phyloP scores from a whole-genome alignment of 805 yeast species.

The Yamadazyma tumulicola region DNA sequence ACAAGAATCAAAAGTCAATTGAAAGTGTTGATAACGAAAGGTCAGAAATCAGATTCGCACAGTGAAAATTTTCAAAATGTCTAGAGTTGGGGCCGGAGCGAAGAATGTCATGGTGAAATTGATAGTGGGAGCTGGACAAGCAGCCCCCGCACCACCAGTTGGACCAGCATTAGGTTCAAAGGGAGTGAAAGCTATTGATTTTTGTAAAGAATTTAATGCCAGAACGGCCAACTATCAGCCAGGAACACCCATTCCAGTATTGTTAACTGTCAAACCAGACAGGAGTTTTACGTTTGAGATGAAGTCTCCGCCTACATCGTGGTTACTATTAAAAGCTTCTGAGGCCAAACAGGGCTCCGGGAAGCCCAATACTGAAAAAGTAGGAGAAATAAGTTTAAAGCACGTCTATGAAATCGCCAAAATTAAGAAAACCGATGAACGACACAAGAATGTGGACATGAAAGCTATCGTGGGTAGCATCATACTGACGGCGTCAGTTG shows the following conservation, averaged over 20 bases:
- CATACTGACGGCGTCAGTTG: constrained; percentile 81
- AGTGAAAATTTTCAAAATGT: constrained; percentile 9
- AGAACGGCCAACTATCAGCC: constrained; percentile 84
- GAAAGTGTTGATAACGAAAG: too few species aligned
- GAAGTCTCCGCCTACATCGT: constrained; percentile 90
- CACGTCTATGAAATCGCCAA: constrained; percentile 94
- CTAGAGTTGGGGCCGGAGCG: constrained; percentile 14
- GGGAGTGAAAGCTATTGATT: constrained; percentile 98
- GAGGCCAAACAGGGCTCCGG: constrained; percentile 77
- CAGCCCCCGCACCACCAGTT: constrained; percentile 98
- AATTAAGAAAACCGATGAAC: constrained; percentile 82
- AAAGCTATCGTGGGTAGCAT: constrained; percentile 78
- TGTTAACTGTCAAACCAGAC: constrained; percentile 87
- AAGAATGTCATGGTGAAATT: constrained; percentile 77
- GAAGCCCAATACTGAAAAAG: constrained; percentile 53
- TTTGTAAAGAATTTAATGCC: constrained; percentile 97
- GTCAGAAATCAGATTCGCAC: too few species aligned
- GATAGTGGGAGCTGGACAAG: constrained; percentile 95
- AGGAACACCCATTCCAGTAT: constrained; percentile 87
- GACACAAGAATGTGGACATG: constrained; percentile 67
- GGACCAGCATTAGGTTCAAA: constrained; percentile 98
- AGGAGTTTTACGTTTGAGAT: constrained; percentile 81
- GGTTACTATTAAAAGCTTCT: constrained; percentile 78
- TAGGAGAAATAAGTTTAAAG: constrained; percentile 72
- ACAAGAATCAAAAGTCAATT: too few species aligned